These are phyloP conservation scores for Phylloporus scabripes DNA, from an alignment of 768 basidiomycete species.

Conservation along the genomic window DNA sequence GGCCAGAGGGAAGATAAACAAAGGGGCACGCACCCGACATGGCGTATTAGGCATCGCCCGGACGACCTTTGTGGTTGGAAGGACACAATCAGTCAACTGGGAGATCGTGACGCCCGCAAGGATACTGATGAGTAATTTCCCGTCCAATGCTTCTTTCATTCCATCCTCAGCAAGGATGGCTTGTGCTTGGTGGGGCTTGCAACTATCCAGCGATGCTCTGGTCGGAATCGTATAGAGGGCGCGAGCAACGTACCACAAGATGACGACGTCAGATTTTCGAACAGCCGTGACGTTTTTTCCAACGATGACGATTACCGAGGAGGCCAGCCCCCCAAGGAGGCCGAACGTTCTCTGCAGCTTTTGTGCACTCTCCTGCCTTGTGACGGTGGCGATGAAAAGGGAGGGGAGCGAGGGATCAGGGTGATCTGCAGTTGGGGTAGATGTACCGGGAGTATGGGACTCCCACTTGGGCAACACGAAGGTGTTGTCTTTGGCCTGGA, in stretches of 20 bases:
- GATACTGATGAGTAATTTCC: conserved; percentile 93
- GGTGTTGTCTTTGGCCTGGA: conserved; percentile 46
- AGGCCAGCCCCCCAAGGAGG: conserved; percentile 52
- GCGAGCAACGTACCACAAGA: conserved; percentile 66
- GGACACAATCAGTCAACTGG: conserved; percentile 74
- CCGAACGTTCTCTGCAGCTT: conserved; percentile 61
- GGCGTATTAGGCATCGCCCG: conserved; percentile 99
- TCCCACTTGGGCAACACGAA: conserved; percentile 50
- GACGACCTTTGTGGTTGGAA: conserved; percentile 74
- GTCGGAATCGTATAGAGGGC: not conserved
- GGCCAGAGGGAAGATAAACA: not conserved
- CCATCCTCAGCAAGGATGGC: conserved; percentile 68
- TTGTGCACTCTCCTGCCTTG: conserved; percentile 64
- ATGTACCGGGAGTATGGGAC: conserved; percentile 65
- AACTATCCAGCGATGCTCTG: conserved; percentile 43
- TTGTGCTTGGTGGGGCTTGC: conserved; percentile 87
- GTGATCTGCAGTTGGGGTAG: conserved; percentile 52
- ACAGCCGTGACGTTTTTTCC: conserved; percentile 69
- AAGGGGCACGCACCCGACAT: conserved; percentile 61
- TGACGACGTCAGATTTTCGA: conserved; percentile 70
- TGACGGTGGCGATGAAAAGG: conserved; percentile 85
- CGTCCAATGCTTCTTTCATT: conserved; percentile 75
- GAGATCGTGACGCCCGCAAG: conserved; percentile 92
- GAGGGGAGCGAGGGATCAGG: conserved; percentile 70
- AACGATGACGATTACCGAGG: conserved; percentile 64